phyloP scores from a whole-genome alignment of 2,329 filamentous ascomycete species.

The Colletotrichum trifolii region DNA sequence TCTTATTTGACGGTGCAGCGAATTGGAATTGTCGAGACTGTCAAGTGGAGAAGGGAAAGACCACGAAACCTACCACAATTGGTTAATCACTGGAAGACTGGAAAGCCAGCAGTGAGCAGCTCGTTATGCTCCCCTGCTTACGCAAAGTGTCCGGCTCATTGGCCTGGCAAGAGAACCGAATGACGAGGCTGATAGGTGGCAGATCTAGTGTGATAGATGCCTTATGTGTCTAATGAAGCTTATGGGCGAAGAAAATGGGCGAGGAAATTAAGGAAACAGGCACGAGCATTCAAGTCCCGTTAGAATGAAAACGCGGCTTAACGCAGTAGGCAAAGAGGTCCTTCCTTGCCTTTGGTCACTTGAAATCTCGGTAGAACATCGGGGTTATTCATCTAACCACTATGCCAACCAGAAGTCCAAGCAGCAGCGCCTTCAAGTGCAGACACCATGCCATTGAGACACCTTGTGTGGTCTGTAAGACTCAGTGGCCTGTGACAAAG shows the following conservation, averaged over 20 bases:
- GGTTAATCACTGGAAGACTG: conserved; percentile 24
- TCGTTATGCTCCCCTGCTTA: conserved; percentile 6
- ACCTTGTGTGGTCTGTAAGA: no score
- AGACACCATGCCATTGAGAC: no score
- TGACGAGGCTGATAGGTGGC: conserved; percentile 8
- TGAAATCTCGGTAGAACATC: conserved; percentile 4
- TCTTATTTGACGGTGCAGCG: neutral
- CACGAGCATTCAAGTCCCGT: conserved; percentile 9
- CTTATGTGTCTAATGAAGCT: conserved; percentile 14
- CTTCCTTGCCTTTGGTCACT: conserved; percentile 11
- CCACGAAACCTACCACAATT: conserved; percentile 3
- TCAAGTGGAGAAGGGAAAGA: no score
- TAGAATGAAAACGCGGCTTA: neutral
- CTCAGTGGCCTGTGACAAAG: no score
- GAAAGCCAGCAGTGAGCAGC: conserved; percentile 31
- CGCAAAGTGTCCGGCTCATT: conserved; percentile 25
- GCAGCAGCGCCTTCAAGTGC: no score
- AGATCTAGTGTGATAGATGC: conserved; percentile 2
- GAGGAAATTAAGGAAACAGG: conserved; percentile 1
- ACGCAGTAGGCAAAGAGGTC: no score
- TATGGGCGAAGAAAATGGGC: neutral
- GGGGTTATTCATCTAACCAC: conserved; percentile 14
- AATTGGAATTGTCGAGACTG: no score
- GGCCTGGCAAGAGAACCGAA: neutral
- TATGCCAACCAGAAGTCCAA: no score